Evolutionary conservation across 768 basidiomycete species (phyloP), one percentile per base, ranked within the genome.

Genomic region (Plicaturopsis crispa): DNA sequence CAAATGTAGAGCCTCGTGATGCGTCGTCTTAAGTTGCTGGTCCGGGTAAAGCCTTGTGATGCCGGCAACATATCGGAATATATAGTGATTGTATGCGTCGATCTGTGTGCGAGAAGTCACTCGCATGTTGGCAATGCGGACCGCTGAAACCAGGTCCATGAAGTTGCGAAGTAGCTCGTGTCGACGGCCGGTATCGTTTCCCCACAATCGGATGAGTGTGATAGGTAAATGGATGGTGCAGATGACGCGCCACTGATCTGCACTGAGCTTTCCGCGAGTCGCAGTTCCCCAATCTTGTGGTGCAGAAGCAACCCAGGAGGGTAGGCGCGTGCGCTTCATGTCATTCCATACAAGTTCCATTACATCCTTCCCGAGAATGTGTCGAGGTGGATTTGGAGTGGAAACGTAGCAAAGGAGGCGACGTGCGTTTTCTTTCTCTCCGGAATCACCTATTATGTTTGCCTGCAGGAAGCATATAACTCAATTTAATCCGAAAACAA

Each of bases 241-340:
- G n/a, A 58, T 43, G 6, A 55, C 36, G 2, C 47, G 38, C 53
- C 55, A 56, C n/a, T 55, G 46, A 35, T 58, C 45, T 5, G 57
- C 57, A 26, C 48, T 61, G 4, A 66, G 50, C 34, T 61, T 61
- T 1, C 63, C 61, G 4, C 48, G 48, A 1, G 44, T 20, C 0
- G 53, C 30, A 2, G 56, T 59, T 0, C 61, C 61, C 54, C 60
- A 59, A 30, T 59, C 50, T 1, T n/a, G 36, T 3, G 65, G 63
- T 1, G 53, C 57, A 4, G 38, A 38, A 0, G 41, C 46, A 3
- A 65, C 44, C 60, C 63, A 65, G 0, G 46, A 48, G 0, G 60
- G 63, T 3, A 61, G 46, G 17, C 32, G 33, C 0, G 56, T 61
- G 4, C 23, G 38, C 5, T 24, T 23, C 55, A 62, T 64, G 44